phyloP scores from a whole-genome alignment of 2,329 filamentous ascomycete genomes.

The Cladophialophora psammophila region DNA sequence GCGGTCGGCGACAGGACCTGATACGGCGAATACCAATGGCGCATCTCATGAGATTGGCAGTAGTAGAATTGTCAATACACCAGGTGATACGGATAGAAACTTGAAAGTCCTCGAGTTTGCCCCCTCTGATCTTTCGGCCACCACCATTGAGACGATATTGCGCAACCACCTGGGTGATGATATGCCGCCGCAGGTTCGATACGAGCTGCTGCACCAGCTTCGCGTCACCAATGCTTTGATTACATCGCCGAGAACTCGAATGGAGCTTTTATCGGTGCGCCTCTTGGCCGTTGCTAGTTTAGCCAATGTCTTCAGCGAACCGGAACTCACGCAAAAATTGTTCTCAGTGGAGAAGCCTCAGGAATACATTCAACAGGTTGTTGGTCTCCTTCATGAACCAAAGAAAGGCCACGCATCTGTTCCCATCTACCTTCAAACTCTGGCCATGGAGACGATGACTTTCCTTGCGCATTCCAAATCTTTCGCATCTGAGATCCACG shows the following conservation, averaged over 20 bases:
- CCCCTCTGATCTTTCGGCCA: conserved; percentile 30
- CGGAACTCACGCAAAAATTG: conserved; percentile 83
- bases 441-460: conserved; percentile 81
- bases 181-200: conserved; percentile 75
- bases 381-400: conserved; percentile 87
- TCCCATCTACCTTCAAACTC: conserved; percentile 79
- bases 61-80: conserved; percentile 47
- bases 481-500: conserved; percentile 81
- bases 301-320: conserved; percentile 85
- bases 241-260: conserved; percentile 69
- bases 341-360: conserved; percentile 85
- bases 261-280: conserved; percentile 79
- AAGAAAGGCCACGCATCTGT: conserved; percentile 71
- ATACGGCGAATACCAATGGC: conserved; percentile 50
- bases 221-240: conserved; percentile 83
- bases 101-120: conserved; percentile 32
- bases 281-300: conserved; percentile 89
- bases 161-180: conserved; percentile 59
- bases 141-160: conserved; percentile 48
- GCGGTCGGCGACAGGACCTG: conserved; percentile 65
- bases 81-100: conserved; percentile 5
- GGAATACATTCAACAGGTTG: conserved; percentile 90
- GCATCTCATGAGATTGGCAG: conserved; percentile 54
- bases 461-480: conserved; percentile 80
- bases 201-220: conserved; percentile 84